Percentiles rank a stretch among this genome's conserved stretches.
Conservation (phyloP, 495 filamentous ascomycete genomes). For the Ramalina peruviana region DNA sequence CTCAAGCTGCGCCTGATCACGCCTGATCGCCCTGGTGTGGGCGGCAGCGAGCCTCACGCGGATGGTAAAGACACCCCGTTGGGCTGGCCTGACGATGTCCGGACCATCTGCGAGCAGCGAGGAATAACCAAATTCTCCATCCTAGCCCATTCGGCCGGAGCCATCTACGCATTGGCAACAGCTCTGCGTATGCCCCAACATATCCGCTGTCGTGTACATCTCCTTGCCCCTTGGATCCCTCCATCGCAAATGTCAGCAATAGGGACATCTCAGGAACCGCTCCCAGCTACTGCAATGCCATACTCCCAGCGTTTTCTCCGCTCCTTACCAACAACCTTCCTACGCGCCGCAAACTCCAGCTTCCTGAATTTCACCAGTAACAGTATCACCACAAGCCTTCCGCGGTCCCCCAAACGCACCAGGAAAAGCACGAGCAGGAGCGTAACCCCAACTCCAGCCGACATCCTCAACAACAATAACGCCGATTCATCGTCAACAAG, state of each 20-base stretch:
- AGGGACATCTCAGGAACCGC: slow-evolving; percentile 55
- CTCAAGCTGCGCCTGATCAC: slow-evolving; percentile 86
- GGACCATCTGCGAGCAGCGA: slow-evolving; percentile 82
- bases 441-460: slow-evolving; percentile 22
- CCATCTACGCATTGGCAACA: slow-evolving; percentile 93
- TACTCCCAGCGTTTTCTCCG: slow-evolving; percentile 85
- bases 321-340: slow-evolving; percentile 76
- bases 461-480: background rate
- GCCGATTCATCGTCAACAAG: background rate
- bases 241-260: slow-evolving; percentile 89
- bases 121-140: slow-evolving; percentile 96
- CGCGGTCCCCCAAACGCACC: slow-evolving; percentile 50
- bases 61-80: slow-evolving; percentile 75
- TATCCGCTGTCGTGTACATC: slow-evolving; percentile 86
- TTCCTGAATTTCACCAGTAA: slow-evolving; percentile 89
- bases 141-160: slow-evolving; percentile 91
- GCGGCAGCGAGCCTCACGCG: slow-evolving; percentile 72
- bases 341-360: slow-evolving; percentile 86
- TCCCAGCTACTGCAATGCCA: slow-evolving; percentile 71
- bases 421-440: slow-evolving; percentile 38
- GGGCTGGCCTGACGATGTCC: slow-evolving; percentile 94
- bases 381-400: slow-evolving; percentile 72
- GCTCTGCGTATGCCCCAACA: slow-evolving; percentile 92
- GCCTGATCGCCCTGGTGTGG: slow-evolving; percentile 85
- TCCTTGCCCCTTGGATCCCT: slow-evolving; percentile 95